Percentiles rank a stretch among this genome's conserved stretches.
These are phyloP conservation scores for Kwoniella mangroviensis DNA, from an alignment of 768 basidiomycete genomes.

Conservation along the genomic window DNA sequence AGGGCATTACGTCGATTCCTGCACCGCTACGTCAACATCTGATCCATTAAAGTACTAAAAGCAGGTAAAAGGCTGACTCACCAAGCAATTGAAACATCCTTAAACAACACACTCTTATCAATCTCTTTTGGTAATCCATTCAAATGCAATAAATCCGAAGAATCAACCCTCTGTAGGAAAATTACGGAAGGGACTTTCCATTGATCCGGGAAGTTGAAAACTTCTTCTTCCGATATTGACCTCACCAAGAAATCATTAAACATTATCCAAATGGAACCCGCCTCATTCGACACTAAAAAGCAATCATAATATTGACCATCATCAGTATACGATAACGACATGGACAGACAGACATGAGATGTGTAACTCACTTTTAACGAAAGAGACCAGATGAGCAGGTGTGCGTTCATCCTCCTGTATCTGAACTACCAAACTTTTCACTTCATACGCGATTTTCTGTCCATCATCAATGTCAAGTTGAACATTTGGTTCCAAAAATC, in stretches of 20 bases:
- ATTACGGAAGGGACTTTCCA: slow-evolving; percentile 98
- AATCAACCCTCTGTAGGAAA: slow-evolving; percentile 80
- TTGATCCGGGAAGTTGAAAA: slow-evolving; percentile 77
- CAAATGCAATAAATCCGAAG: slow-evolving; percentile 67
- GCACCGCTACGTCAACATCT: neutral
- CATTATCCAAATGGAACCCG: slow-evolving; percentile 72
- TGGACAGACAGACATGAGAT: neutral
- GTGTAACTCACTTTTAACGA: slow-evolving; percentile 71
- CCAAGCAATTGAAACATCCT: slow-evolving; percentile 87
- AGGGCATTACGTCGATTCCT: slow-evolving; percentile 75
- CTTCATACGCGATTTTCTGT: slow-evolving; percentile 19
- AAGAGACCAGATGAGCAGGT: slow-evolving; percentile 81
- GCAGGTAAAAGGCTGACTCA: slow-evolving; percentile 58
- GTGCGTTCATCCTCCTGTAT: slow-evolving; percentile 69
- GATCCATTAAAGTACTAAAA: neutral
- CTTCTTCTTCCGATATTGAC: slow-evolving; percentile 83
- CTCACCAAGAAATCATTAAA: slow-evolving; percentile 96
- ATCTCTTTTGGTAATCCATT: slow-evolving; percentile 68
- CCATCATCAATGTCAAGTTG: slow-evolving; percentile 31
- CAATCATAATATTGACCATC: neutral
- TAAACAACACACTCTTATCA: slow-evolving; percentile 75
- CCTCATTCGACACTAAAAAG: neutral
- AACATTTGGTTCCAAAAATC: slow-evolving; percentile 38
- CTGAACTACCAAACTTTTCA: slow-evolving; percentile 79
- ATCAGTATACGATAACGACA: neutral